A percentile compares a stretch with the other conserved stretches of the same genome.
Evolutionary conservation across 768 basidiomycete species (phyloP).

Genomic region (Pleurotus citrinopileatus): DNA sequence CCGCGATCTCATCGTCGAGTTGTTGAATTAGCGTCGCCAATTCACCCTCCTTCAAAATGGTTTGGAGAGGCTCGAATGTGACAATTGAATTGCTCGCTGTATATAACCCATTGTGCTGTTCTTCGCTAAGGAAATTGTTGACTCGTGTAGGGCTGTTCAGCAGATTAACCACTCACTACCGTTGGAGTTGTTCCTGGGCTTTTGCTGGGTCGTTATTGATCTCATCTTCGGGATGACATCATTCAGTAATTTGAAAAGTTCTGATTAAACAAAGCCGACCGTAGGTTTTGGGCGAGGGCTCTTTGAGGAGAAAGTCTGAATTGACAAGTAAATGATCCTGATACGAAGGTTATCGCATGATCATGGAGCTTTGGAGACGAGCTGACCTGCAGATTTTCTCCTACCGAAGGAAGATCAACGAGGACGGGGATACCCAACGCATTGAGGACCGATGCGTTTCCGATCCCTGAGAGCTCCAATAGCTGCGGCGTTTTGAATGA

Average conservation of each 20-base stretch:
- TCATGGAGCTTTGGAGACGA: conserved; percentile 7
- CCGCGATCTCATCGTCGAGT: conserved; percentile 4
- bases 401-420: conserved; percentile 39
- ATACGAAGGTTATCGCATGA: not conserved
- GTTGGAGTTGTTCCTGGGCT: not conserved
- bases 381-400: conserved; percentile 28
- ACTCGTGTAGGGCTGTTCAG: too few species aligned
- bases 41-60: not conserved
- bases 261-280: not conserved
- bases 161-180: too few species aligned
- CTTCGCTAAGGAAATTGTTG: not conserved
- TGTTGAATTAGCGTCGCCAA: not conserved
- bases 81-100: not conserved
- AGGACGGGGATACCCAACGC: conserved; percentile 22
- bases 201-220: not conserved
- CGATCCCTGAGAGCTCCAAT: conserved; percentile 52
- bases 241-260: not conserved
- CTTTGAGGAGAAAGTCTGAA: conserved; percentile 1
- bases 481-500: conserved; percentile 27
- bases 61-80: conserved; percentile 1
- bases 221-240: not conserved
- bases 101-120: not conserved
- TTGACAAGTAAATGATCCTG: conserved; percentile 1
- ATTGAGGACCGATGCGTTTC: conserved; percentile 24
- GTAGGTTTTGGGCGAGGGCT: not conserved